Evolutionary conservation across 345 rosid species (phyloP).

Genomic region (Luvunga scandens): DNA sequence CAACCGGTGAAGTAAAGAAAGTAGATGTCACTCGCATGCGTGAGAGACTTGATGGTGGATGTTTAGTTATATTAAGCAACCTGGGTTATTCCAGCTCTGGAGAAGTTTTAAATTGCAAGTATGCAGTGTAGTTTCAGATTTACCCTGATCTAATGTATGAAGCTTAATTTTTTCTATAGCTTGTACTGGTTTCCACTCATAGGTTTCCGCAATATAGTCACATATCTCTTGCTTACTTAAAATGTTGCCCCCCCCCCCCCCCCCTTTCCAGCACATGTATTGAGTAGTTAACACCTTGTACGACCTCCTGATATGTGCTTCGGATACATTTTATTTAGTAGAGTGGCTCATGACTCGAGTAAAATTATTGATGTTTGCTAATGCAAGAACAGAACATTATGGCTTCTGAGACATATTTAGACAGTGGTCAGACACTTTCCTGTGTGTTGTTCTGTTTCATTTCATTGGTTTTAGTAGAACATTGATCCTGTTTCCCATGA

Average conservation of each 20-base stretch:
- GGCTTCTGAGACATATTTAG: slow-evolving; percentile 10
- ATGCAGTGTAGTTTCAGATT: slow-evolving; percentile 25
- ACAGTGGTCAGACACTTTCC: neutral
- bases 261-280: too few species aligned
- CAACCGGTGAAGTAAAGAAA: slow-evolving; percentile 95
- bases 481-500: neutral
- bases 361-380: neutral
- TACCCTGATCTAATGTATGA: neutral
- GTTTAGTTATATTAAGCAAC: slow-evolving; percentile 81
- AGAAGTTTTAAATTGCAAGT: slow-evolving; percentile 99
- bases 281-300: neutral
- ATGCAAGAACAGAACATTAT: neutral
- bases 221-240: neutral
- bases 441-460: neutral
- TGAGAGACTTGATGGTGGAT: slow-evolving; percentile 86
- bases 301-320: neutral
- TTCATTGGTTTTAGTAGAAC: neutral
- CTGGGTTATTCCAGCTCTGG: slow-evolving; percentile 94
- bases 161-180: neutral
- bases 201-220: neutral
- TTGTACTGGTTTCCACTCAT: neutral
- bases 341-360: neutral
- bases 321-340: neutral
- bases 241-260: neutral
- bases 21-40: slow-evolving; percentile 78